These are phyloP conservation scores for Thalassiosira mediterranea DNA, from an alignment of 352 stramenopile genomes.

Conservation along the genomic window DNA sequence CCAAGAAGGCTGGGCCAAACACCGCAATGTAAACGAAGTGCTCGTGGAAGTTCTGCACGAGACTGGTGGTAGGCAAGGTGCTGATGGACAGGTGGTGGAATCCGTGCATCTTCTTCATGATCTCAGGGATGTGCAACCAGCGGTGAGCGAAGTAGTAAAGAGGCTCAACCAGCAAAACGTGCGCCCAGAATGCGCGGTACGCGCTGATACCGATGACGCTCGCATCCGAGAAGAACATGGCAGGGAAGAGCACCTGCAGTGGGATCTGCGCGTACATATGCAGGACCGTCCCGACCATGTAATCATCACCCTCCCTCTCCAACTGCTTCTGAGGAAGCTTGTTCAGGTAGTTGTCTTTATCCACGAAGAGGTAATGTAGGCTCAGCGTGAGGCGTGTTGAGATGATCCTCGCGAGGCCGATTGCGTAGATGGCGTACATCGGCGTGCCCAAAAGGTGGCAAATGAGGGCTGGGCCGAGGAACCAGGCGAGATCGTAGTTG, in stretches of 20 bases:
- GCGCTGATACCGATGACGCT: slow-evolving; percentile 49
- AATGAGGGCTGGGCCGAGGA: slow-evolving; percentile 57
- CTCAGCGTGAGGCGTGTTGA: slow-evolving; percentile 58
- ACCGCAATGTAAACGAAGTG: slow-evolving; percentile 78
- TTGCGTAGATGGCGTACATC: slow-evolving; percentile 63
- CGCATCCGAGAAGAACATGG: slow-evolving; percentile 65
- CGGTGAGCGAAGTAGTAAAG: slow-evolving; percentile 68
- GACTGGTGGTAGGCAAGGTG: slow-evolving; percentile 64
- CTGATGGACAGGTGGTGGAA: slow-evolving; percentile 74
- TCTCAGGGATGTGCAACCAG: slow-evolving; percentile 71
- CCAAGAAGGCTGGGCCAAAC: slow-evolving; percentile 73
- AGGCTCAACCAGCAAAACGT: slow-evolving; percentile 66
- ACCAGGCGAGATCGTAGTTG: slow-evolving; percentile 59
- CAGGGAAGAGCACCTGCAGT: slow-evolving; percentile 64
- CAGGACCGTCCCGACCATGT: slow-evolving; percentile 58
- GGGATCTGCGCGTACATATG: slow-evolving; percentile 72
- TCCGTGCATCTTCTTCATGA: slow-evolving; percentile 76
- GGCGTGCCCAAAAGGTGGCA: slow-evolving; percentile 46
- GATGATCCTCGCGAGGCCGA: slow-evolving; percentile 58
- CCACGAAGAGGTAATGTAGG: slow-evolving; percentile 65
- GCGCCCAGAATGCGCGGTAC: slow-evolving; percentile 40
- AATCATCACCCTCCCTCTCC: slow-evolving; percentile 60
- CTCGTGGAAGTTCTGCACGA: slow-evolving; percentile 81
- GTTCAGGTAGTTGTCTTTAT: slow-evolving; percentile 76
- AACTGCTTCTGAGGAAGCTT: slow-evolving; percentile 70